Percentiles rank a stretch among this genome's conserved stretches.
phyloP scores from a whole-genome alignment of 202 grass and related monocot genomes.

The Schoenoplectus triqueter region DNA sequence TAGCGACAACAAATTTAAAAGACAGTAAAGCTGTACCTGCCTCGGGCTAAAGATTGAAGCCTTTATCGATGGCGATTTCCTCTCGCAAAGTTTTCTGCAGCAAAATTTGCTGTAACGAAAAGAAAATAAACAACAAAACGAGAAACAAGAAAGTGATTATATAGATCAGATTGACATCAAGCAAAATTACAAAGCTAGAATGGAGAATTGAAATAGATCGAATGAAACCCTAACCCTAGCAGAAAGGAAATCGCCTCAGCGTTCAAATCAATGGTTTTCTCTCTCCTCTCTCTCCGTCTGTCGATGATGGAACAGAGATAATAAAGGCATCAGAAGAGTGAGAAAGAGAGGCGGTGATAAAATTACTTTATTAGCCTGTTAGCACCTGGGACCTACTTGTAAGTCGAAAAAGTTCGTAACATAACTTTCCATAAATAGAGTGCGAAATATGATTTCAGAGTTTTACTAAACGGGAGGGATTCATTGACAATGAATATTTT shows the following conservation, averaged over 20 bases:
- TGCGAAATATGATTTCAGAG: too few relatives aligned
- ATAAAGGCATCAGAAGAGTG: too few relatives aligned
- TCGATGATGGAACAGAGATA: too few relatives aligned
- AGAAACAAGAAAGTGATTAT: neutral
- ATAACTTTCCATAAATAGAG: too few relatives aligned
- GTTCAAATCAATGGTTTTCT: neutral
- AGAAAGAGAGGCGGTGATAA: too few relatives aligned
- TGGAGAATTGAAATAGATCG: neutral
- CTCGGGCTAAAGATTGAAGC: conserved; percentile 24
- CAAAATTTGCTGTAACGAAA: conserved; percentile 24
- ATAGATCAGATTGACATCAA: conserved; percentile 37
- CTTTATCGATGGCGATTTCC: conserved; percentile 31
- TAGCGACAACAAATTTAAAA: conserved; percentile 25
- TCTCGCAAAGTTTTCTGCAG: conserved; percentile 30
- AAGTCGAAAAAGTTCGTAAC: too few relatives aligned
- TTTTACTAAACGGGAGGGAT: too few relatives aligned
- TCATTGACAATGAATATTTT: too few relatives aligned
- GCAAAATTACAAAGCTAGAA: neutral
- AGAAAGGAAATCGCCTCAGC: conserved; percentile 41
- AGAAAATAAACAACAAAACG: neutral
- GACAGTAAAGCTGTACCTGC: conserved; percentile 18
- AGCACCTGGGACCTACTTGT: too few relatives aligned
- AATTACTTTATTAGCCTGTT: too few relatives aligned
- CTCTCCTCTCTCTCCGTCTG: too few relatives aligned
- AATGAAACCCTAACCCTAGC: conserved; percentile 34